phyloP scores from a whole-genome alignment of 352 stramenopile species.

The Phytophthora boehmeriae region DNA sequence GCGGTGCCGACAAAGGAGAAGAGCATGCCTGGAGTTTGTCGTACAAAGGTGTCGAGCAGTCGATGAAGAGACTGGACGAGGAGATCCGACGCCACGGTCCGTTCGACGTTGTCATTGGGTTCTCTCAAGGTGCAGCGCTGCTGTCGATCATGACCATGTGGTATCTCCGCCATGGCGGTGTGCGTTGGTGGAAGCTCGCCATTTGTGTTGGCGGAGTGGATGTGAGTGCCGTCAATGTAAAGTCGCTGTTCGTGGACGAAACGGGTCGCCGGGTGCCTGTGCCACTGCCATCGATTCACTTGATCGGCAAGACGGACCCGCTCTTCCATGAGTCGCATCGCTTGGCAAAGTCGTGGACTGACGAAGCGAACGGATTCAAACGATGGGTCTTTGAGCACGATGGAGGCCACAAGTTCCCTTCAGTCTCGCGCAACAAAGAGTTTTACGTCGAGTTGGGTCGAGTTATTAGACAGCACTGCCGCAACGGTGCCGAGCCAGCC shows the following conservation, averaged over 20 bases:
- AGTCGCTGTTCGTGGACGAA: constrained; percentile 42
- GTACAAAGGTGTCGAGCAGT: constrained; percentile 43
- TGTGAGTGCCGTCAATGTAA: constrained; percentile 39
- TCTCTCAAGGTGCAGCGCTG: constrained; percentile 54
- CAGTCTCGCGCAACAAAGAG: constrained; percentile 24
- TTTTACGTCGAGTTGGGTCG: constrained; percentile 31
- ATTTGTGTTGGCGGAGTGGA: constrained; percentile 44
- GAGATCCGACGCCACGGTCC: constrained; percentile 37
- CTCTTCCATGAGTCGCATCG: constrained; percentile 51
- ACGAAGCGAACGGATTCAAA: constrained; percentile 17
- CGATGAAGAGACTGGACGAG: constrained; percentile 42
- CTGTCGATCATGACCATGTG: constrained; percentile 47
- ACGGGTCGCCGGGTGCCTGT: constrained; percentile 31
- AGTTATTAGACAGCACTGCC: constrained; percentile 34
- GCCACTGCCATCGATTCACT: constrained; percentile 46
- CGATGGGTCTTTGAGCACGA: constrained; percentile 42
- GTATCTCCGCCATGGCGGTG: constrained; percentile 32
- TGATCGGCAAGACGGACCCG: constrained; percentile 69
- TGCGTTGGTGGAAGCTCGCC: constrained; percentile 44
- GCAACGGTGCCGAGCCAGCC: constrained; percentile 5
- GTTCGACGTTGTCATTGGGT: constrained; percentile 54
- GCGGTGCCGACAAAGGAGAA: constrained; percentile 29
- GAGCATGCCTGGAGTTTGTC: constrained; percentile 36
- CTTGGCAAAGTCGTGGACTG: constrained; percentile 36
- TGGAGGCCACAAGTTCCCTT: constrained; percentile 45